Conservation (phyloP, 805 yeast species). For the Wickerhamia fluorescens region DNA sequence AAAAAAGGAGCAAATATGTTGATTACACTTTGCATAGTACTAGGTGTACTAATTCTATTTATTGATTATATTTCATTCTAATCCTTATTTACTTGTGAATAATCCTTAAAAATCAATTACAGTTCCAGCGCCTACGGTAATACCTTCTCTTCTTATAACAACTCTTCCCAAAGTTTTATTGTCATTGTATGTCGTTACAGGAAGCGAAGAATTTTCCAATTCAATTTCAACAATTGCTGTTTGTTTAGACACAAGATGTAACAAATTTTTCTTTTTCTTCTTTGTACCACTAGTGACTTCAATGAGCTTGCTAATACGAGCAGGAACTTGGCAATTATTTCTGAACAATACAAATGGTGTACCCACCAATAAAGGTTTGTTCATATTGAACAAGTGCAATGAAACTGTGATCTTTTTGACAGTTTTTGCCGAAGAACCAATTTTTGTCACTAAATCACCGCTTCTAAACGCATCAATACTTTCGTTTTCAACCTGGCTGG, state of each 20-base stretch:
- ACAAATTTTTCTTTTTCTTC: conserved; percentile 19
- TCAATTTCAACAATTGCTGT: conserved; percentile 52
- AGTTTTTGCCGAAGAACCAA: conserved; percentile 18
- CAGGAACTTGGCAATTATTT: conserved; percentile 67
- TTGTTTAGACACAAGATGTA: conserved; percentile 55
- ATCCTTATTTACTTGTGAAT: not conserved
- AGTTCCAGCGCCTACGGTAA: conserved; percentile 61
- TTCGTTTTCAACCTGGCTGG: conserved; percentile 40
- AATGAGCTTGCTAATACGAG: conserved; percentile 47
- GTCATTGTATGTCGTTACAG: conserved; percentile 43
- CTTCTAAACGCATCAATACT: conserved; percentile 52
- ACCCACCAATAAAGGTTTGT: conserved; percentile 72
- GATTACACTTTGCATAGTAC: conserved; percentile 44
- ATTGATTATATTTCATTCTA: conserved; percentile 38
- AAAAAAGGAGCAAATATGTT: conserved; percentile 52
- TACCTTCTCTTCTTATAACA: conserved; percentile 63
- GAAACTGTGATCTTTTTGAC: conserved; percentile 21
- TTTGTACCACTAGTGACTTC: conserved; percentile 15
- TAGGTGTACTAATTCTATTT: conserved; percentile 51
- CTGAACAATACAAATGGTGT: conserved; percentile 72
- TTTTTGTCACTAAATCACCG: conserved; percentile 45
- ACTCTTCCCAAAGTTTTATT: conserved; percentile 55
- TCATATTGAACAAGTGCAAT: conserved; percentile 34
- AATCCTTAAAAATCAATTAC: conserved; percentile 18
- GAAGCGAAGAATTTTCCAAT: conserved; percentile 42